These are phyloP conservation scores for Amanita rimosa DNA, from an alignment of 768 basidiomycete genomes.

Conservation along the genomic window DNA sequence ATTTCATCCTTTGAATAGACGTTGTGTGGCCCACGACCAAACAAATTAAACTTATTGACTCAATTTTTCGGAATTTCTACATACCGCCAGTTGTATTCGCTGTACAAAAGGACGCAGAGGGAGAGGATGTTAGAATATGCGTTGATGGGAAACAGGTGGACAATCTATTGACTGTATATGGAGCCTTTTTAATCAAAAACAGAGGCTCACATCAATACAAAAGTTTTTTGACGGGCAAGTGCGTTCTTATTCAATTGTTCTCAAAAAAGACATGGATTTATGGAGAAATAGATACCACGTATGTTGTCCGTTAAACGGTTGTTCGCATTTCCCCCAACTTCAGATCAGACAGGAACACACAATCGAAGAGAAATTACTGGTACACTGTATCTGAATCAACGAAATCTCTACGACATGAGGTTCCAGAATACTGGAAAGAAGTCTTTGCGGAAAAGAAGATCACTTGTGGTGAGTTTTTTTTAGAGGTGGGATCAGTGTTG, in stretches of 20 bases:
- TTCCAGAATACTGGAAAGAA: conserved; percentile 41
- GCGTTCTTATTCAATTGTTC: conserved; percentile 21
- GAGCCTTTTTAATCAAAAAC: conserved; percentile 5
- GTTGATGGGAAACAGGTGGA: conserved; percentile 78
- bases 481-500: neutral
- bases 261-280: neutral
- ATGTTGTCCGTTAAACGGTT: conserved; percentile 4
- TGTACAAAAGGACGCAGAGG: conserved; percentile 39
- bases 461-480: conserved; percentile 46
- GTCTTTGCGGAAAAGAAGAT: conserved; percentile 45
- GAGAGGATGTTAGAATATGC: conserved; percentile 45
- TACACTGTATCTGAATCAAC: conserved; percentile 39
- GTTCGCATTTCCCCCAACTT: neutral
- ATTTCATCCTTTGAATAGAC: conserved; percentile 27
- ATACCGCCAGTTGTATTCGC: conserved; percentile 77
- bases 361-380: conserved; percentile 53
- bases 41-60: conserved; percentile 65
- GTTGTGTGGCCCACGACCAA: conserved; percentile 69
- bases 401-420: conserved; percentile 32
- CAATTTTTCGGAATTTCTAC: conserved; percentile 66
- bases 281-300: conserved; percentile 11
- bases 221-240: conserved; percentile 69
- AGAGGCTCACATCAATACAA: conserved; percentile 69
- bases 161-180: neutral
- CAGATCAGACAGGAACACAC: conserved; percentile 38